A percentile compares a stretch with the other conserved stretches of the same genome.
These are phyloP conservation scores for Ceratobasidium sp. DNA, from an alignment of 1,284 basidiomycete genomes.

Conservation along the genomic window DNA sequence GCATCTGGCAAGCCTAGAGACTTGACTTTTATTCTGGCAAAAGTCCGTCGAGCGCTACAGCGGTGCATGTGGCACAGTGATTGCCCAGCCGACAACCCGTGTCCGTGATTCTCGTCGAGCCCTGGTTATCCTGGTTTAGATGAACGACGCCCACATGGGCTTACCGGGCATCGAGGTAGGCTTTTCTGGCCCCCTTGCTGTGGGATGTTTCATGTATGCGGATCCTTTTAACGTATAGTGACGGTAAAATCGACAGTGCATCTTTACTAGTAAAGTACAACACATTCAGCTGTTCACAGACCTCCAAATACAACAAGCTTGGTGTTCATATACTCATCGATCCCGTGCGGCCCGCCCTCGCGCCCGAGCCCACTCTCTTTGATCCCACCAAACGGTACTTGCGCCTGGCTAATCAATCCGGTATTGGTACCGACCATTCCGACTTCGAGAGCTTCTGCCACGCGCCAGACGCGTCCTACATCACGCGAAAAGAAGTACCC, in stretches of 20 bases:
- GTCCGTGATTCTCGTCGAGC: constrained; percentile 30
- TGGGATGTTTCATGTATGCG: neutral
- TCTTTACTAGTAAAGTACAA: neutral
- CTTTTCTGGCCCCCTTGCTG: too few relatives aligned
- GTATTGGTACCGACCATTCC: constrained; percentile 97
- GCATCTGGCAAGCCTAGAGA: too few relatives aligned
- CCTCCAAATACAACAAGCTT: constrained; percentile 86
- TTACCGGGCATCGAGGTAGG: too few relatives aligned
- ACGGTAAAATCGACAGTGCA: neutral
- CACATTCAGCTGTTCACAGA: constrained; percentile 52
- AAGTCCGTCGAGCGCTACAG: neutral
- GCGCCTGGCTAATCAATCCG: constrained; percentile 81
- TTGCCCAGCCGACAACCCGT: neutral
- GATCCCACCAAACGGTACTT: constrained; percentile 93
- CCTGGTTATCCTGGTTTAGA: too few relatives aligned
- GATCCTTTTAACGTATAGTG: neutral
- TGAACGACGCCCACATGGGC: too few relatives aligned
- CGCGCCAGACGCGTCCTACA: constrained; percentile 91
- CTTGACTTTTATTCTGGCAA: neutral
- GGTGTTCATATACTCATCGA: constrained; percentile 85
- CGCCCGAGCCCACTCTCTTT: constrained; percentile 71
- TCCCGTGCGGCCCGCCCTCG: constrained; percentile 80
- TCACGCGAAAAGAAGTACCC: constrained; percentile 96
- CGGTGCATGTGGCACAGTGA: neutral
- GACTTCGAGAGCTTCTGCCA: constrained; percentile 97